Conservation (phyloP, 768 basidiomycete genomes). For the Crucibulum laeve region DNA sequence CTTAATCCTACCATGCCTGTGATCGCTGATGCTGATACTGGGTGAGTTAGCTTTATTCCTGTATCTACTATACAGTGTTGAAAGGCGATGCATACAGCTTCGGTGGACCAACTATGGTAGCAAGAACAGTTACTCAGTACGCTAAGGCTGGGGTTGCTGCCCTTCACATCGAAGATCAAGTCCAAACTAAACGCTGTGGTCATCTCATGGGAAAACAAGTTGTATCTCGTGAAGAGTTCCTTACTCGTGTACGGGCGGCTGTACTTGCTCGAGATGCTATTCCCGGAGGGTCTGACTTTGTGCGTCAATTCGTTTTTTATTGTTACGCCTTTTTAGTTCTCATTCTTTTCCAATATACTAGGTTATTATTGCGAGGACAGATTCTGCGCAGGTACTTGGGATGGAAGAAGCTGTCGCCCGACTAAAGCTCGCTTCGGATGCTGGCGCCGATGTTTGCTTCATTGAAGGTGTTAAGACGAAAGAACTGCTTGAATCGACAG, state of each 20-base stretch:
- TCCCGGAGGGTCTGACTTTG: constrained; percentile 73
- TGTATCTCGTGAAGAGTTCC: constrained; percentile 71
- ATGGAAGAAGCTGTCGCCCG: constrained; percentile 73
- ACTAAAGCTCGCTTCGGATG: constrained; percentile 65
- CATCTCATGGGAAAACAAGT: constrained; percentile 81
- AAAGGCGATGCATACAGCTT: too few species aligned
- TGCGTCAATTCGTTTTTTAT: constrained; percentile 14
- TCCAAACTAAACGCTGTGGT: constrained; percentile 78
- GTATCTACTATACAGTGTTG: too few species aligned
- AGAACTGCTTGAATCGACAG: constrained; percentile 58
- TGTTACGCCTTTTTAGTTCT: background rate
- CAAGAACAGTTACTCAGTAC: constrained; percentile 72
- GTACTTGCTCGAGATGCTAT: constrained; percentile 74
- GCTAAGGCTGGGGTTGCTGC: constrained; percentile 68
- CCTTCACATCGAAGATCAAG: constrained; percentile 79
- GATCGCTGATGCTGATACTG: constrained; percentile 80
- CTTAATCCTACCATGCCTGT: constrained; percentile 62
- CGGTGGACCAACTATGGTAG: constrained; percentile 72
- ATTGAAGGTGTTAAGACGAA: constrained; percentile 74
- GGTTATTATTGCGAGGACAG: constrained; percentile 74
- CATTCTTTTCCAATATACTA: too few species aligned
- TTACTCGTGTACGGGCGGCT: constrained; percentile 72
- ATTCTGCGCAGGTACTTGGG: constrained; percentile 73
- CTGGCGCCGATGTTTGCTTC: constrained; percentile 78
- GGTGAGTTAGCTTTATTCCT: too few species aligned